Conservation (phyloP, 2,329 filamentous ascomycete genomes). For the Trichoderma polysporum region DNA sequence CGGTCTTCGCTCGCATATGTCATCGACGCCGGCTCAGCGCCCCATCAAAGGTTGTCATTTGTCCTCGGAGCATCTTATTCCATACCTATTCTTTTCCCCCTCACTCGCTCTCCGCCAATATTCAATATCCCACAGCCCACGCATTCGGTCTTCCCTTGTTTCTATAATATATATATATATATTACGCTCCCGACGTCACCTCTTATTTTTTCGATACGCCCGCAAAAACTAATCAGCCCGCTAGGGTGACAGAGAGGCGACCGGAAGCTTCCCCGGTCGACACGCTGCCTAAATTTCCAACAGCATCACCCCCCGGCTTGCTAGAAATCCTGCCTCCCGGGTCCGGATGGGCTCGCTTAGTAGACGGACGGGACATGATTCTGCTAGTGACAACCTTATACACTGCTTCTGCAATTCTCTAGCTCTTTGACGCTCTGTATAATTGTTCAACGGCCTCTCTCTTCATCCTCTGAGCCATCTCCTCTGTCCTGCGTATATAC, state of each 20-base stretch:
- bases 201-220: not conserved
- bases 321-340: not conserved
- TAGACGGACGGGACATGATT: not conserved
- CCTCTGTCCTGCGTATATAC: not conserved
- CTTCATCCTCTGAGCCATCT: not conserved
- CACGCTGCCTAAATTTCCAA: not conserved
- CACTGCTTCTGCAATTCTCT: not conserved
- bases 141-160: not conserved
- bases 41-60: not conserved
- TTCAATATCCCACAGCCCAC: not conserved
- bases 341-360: not conserved
- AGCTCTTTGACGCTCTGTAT: not conserved
- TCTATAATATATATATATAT: too few relatives aligned
- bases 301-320: not conserved
- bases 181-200: too few relatives aligned
- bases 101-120: not conserved
- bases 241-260: not conserved
- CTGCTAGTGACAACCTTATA: not conserved
- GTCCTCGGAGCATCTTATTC: not conserved
- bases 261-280: not conserved
- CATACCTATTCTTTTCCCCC: not conserved
- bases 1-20: not conserved
- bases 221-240: not conserved
- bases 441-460: not conserved
- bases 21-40: not conserved